Base-by-base conservation (phyloP, 1,139 yeast genomes). In the Geotrichum phurueaensis region DNA sequence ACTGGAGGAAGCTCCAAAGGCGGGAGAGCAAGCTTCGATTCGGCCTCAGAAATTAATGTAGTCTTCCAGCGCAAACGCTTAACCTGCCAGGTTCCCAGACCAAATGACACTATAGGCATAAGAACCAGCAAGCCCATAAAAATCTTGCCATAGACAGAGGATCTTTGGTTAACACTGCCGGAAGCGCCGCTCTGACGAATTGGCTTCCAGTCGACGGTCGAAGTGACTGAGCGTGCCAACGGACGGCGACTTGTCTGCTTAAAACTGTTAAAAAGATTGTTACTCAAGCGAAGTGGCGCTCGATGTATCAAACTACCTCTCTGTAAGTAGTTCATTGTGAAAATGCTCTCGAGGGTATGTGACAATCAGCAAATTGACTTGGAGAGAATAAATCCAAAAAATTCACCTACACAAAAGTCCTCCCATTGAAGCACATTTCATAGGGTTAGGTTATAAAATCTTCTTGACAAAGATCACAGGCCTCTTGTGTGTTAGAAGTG, bases 21-120 rank as follows among this genome's bases (percentile, higher is more conserved):
- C 1, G 86, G 85, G 62, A 82, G 82, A 0, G 94, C 86, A 64
- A 94, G 77, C 64, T 91, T 78, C 67, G 89, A 89, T 71, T 94
- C 97, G 70, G 95, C 85, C 53, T 82, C 81, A 5, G 96, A 85
- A 64, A 95, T 88, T 64, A 94, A 78, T 60, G 85, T 83, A n/a
- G 85, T 86, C 73, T 95, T 95, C 99, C 99, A 94, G 63, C 83
- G 78, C 60, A 94, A 76, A 65, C 99, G 79, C 68, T 83, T 78
- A 51, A 89, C 85, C 75, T 94, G 99, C 99, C 99, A 94, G 62
- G 95, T 84, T 1, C 99, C 99, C 56, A 94, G 77, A 47, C 85
- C 87, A 71, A 94, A 89, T 10, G 96, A 83, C 1, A 91, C 80
- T 0, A 91, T 79, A 0, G 99, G 99, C 88, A 96, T 94, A 27